These are phyloP conservation scores for Amylostereum areolatum DNA, from an alignment of 1,284 basidiomycete species.

Conservation along the genomic window DNA sequence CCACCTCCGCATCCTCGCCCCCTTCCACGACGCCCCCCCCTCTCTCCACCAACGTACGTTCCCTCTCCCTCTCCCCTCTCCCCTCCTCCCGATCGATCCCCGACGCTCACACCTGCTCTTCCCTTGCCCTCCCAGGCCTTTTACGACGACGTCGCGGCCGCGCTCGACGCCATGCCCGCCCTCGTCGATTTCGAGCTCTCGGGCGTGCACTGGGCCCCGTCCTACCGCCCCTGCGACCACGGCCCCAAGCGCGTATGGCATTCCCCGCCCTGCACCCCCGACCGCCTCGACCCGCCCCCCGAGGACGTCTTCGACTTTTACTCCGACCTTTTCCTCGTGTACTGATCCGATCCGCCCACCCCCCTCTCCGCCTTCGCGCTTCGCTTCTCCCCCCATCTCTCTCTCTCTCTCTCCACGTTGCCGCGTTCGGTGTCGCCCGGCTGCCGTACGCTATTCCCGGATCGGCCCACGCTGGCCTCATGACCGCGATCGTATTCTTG, in stretches of 20 bases:
- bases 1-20: conserved; percentile 29
- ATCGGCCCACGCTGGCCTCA: neutral
- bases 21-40: conserved; percentile 25
- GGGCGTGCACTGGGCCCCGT: conserved; percentile 63
- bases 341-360: conserved; percentile 4
- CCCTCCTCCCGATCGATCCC: conserved; percentile 4
- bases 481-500: neutral
- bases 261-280: conserved; percentile 36
- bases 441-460: neutral
- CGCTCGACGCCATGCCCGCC: conserved; percentile 47
- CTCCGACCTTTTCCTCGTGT: conserved; percentile 11
- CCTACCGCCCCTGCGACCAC: conserved; percentile 28
- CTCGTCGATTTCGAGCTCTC: conserved; percentile 63
- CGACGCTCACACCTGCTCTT: conserved; percentile 1
- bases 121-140: conserved; percentile 39
- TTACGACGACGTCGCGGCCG: conserved; percentile 52
- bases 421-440: neutral
- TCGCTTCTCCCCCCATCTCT: neutral
- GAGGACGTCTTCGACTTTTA: conserved; percentile 24
- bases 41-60: conserved; percentile 26
- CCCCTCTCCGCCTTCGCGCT: neutral
- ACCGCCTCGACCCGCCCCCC: conserved; percentile 15
- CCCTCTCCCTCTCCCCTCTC: conserved; percentile 9
- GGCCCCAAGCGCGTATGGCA: conserved; percentile 40
- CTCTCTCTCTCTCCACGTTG: neutral